Evolutionary conservation across 768 basidiomycete species (phyloP), one percentile per base, ranked within the genome.

Genomic region (Calocybe indica): DNA sequence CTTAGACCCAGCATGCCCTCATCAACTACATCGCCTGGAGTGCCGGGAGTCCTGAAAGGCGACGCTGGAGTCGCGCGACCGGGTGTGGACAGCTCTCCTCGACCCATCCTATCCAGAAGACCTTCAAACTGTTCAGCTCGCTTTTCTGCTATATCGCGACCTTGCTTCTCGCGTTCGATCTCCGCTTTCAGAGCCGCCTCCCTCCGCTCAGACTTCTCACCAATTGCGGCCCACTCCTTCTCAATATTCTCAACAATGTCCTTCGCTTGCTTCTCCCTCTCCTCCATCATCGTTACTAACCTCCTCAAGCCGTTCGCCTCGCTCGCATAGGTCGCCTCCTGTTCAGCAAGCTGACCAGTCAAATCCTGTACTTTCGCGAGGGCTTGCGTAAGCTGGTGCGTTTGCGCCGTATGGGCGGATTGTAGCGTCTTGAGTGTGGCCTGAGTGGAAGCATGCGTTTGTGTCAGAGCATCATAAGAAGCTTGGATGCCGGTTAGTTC

Each of bases 261-360:
- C 68, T 90, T 88, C 14, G 89, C 80, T 52, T 93, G 87, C 45
- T 83, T 81, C 61, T 93, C 92, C 34, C 93, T 78, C 48, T 85
- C 85, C 62, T 97, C 92, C 74, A 96, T 83, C 72, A 93, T 79
- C 6, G 76, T 69, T 8, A 93, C 84, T 12, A 96, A 72, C 30
- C 92, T 76, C 49, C 80, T 78, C 54, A 93, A 66, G 9, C 82
- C 79, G 36, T 76, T 80, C 2, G 83, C 82, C 61, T 97, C 93
- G 48, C 75, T 79, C 0, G 85, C 75, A 61, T 90, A 94, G 1
- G 82, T 82, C 1, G 85, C 82, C 55, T 95, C 92, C 56, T 90
- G 86, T 56, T 90, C 88, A 2, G 89, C 92, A 9, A 93, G 71
- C 52, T 85, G 83, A 5, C 84, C 81, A 33, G 80, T 82, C 35